Base-by-base conservation (phyloP, 352 stramenopile genomes). In the Phytophthora pluvialis region DNA sequence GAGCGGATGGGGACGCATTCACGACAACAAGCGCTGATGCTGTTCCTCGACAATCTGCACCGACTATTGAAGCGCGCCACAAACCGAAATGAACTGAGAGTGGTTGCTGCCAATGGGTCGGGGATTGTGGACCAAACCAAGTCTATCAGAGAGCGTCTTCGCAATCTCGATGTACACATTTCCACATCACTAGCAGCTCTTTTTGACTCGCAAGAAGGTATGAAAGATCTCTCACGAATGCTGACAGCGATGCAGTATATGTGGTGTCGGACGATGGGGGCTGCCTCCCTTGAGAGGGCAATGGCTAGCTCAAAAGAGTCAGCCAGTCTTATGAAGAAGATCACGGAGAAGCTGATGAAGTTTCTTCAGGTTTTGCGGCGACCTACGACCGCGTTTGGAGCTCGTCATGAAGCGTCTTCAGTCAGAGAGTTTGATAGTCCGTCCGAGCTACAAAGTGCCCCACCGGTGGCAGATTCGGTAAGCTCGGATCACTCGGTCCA, bases 21-120 rank as follows among this genome's bases (percentile, higher is more conserved):
- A 4, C 60, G 70, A 36, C 35, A 65, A 12, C 59, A 83, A 31
- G 64, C 70, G 1, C 36, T 81, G 0, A 29, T 70, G 15, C 62
- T 83, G 49, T 72, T 81, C 44, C 48, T 85, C 26, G 78, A 72
- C n/a, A 87, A 83, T 50, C 33, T 84, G 5, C 67, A 85, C 46
- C 59, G 54, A 5, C 29, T 85, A 11, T 46, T 87, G 1, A 79
- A 73, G 36, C 71, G 62, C 5, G 64, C 82, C 3, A 66, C 66
- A 13, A 87, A 73, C 52, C 78, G 71, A 33, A 78, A 85, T 29
- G 78, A 87, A 36, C 51, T 87, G 31, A 64, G 72, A 32, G 78
- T 77, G 0, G 73, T 85, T 26, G 68, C 75, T 15, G 63, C 73
- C 10, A 78, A 70, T 43, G 76, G 70, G 12, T 68, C 65, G 5